A percentile compares a stretch with the other conserved stretches of the same genome.
phyloP scores from a whole-genome alignment of 768 basidiomycete genomes.

The Lactarius sp. region DNA sequence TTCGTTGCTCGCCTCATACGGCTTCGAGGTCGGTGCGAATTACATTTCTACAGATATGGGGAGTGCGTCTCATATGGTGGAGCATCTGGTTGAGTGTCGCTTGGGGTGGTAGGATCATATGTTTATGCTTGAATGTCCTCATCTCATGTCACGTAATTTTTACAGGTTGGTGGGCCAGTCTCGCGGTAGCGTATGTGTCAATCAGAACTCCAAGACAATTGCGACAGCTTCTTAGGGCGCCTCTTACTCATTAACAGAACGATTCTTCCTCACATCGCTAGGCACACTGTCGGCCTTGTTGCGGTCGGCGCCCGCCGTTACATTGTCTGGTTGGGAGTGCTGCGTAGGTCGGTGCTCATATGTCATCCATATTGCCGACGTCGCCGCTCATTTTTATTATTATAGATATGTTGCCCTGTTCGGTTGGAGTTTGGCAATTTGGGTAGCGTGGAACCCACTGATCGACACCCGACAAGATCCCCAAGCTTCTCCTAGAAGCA shows the following conservation, averaged over 20 bases:
- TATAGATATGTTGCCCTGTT: constrained; percentile 59
- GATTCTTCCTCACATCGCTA: constrained; percentile 48
- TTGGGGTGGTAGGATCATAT: constrained; percentile 56
- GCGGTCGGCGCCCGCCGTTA: constrained; percentile 68
- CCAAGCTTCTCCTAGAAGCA: constrained; percentile 29
- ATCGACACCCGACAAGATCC: constrained; percentile 42
- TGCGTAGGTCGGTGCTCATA: constrained; percentile 47
- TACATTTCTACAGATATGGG: constrained; percentile 44
- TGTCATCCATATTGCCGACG: neutral
- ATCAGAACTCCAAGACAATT: constrained; percentile 2
- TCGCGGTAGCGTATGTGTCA: constrained; percentile 54
- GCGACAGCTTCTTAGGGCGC: neutral
- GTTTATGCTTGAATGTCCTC: neutral
- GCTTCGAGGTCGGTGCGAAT: neutral
- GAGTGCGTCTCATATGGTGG: constrained; percentile 66
- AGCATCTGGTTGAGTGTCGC: constrained; percentile 77
- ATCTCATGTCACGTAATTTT: constrained; percentile 2
- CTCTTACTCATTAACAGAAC: constrained; percentile 22
- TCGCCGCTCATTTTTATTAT: neutral
- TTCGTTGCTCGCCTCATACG: constrained; percentile 34
- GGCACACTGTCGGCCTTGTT: constrained; percentile 65
- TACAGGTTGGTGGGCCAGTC: constrained; percentile 72
- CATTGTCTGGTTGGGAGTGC: constrained; percentile 69
- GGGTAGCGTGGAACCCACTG: constrained; percentile 71
- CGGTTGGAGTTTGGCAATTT: constrained; percentile 58